phyloP scores from a whole-genome alignment of 164 flowering plant genomes.

The Houttuynia cordata region DNA sequence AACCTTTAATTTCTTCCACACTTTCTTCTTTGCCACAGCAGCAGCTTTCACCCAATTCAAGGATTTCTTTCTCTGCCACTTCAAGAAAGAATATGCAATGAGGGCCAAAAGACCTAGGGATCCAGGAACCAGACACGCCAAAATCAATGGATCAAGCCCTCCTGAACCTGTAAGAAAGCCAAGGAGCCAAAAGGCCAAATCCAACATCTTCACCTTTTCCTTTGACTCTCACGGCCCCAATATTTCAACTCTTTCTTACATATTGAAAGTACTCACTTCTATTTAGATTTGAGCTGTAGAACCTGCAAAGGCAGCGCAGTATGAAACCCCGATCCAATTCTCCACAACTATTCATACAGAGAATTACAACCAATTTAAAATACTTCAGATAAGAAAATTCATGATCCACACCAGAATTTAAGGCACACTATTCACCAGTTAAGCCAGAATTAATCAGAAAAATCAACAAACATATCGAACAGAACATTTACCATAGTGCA shows the following conservation, averaged over 20 bases:
- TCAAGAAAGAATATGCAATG: slow-evolving; percentile 30
- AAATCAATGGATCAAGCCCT: slow-evolving; percentile 19
- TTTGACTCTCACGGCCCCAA: neutral
- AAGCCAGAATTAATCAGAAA: no score
- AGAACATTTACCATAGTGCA: no score
- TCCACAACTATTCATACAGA: neutral
- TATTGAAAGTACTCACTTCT: neutral
- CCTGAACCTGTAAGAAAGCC: slow-evolving; percentile 21
- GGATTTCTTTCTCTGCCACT: slow-evolving; percentile 46
- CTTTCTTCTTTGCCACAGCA: slow-evolving; percentile 57
- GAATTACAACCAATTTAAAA: no score
- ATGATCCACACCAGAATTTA: no score
- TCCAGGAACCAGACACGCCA: slow-evolving; percentile 44
- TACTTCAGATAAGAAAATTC: no score
- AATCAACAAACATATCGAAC: no score
- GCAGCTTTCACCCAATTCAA: slow-evolving; percentile 69
- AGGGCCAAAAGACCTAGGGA: slow-evolving; percentile 41
- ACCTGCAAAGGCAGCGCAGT: neutral
- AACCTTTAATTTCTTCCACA: slow-evolving; percentile 47
- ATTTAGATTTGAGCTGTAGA: neutral
- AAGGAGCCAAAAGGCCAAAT: slow-evolving; percentile 22
- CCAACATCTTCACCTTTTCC: slow-evolving; percentile 13
- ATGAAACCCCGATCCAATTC: neutral
- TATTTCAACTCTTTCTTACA: neutral
- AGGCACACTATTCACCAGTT: no score